These are phyloP conservation scores for Camelina hispida DNA, from an alignment of 345 rosid species.

Conservation along the genomic window DNA sequence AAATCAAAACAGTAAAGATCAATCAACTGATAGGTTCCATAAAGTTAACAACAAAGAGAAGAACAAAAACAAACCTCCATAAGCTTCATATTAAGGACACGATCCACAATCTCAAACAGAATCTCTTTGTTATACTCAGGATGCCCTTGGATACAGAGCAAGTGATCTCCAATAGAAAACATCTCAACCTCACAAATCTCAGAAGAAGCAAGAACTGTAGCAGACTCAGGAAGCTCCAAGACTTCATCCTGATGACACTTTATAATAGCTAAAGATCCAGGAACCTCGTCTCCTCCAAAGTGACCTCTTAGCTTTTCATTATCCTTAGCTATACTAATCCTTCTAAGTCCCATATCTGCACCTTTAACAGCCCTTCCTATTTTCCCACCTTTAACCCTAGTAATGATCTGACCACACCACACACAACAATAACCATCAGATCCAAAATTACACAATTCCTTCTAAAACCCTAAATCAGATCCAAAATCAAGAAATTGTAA, in stretches of 20 bases:
- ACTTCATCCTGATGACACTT: slow-evolving; percentile 91
- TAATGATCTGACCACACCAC: slow-evolving; percentile 55
- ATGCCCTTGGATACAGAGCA: slow-evolving; percentile 89
- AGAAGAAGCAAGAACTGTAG: slow-evolving; percentile 72
- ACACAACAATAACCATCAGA: neutral
- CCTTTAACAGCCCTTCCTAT: slow-evolving; percentile 70
- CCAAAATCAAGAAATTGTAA: neutral
- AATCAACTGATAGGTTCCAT: neutral
- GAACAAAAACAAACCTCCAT: slow-evolving; percentile 52
- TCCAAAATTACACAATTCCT: neutral
- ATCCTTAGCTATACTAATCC: slow-evolving; percentile 60
- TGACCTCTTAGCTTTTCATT: slow-evolving; percentile 25
- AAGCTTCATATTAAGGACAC: slow-evolving; percentile 53
- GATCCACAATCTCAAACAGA: slow-evolving; percentile 68
- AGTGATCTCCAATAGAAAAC: slow-evolving; percentile 60
- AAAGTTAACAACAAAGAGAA: slow-evolving; percentile 1
- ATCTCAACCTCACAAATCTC: slow-evolving; percentile 80
- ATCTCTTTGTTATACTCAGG: slow-evolving; percentile 91
- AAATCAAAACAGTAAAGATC: neutral
- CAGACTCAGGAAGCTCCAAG: slow-evolving; percentile 75
- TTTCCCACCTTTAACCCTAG: slow-evolving; percentile 78
- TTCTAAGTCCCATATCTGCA: slow-evolving; percentile 77
- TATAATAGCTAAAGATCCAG: slow-evolving; percentile 57
- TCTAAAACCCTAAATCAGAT: slow-evolving; percentile 24
- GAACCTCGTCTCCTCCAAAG: slow-evolving; percentile 49